Base-by-base conservation (phyloP, 2,329 filamentous ascomycete genomes). In the Didymellaceae sp. region DNA sequence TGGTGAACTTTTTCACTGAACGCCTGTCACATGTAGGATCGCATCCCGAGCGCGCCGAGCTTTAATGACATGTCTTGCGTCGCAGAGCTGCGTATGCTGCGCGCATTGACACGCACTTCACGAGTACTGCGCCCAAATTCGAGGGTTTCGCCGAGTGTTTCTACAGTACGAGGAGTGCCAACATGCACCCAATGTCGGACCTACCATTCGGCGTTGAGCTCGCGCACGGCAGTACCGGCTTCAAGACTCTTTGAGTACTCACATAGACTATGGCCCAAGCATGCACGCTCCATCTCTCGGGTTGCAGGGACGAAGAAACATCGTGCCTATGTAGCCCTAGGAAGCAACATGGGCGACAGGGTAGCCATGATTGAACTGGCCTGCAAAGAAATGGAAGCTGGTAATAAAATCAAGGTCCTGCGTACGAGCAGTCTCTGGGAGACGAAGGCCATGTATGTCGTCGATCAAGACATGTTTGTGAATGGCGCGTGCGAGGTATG, bases 361-460 rank as follows among this genome's bases (percentile, higher is more conserved):
- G 82, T 96, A 42, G 82, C 80, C 32, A 89, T 88, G 83, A 95
- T 99, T 58, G 91, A 97, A 72, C 80, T 82, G 63, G 93, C 94
- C 0, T 92, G 91, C 70, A 80, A 79, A 34, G 83, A 88, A 68
- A 91, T 99, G 85, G 85, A 89, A 57, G 77, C 56, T 1, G 59
- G 80, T 34, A 80, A 84, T 17, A 86, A 85, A 25, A 90, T 97
- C 67, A 83, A 76, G 44, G 82, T 99, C 30, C 81, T 85, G 65
- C 82, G 87, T 63, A 96, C 93, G 0, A 97, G 93, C 72, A 88
- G 86, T 54, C 79, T 99, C 3, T 99, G 94, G 83, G 91, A 97
- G 77, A 99, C 93, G 3, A 86, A 90, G 63, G 91, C 94, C 17
- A 99, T 99, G 94, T 99, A 99, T 74, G 89, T 97, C 57, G 78